phyloP scores from a whole-genome alignment of 805 yeast species.

The Starmerella asiatica region DNA sequence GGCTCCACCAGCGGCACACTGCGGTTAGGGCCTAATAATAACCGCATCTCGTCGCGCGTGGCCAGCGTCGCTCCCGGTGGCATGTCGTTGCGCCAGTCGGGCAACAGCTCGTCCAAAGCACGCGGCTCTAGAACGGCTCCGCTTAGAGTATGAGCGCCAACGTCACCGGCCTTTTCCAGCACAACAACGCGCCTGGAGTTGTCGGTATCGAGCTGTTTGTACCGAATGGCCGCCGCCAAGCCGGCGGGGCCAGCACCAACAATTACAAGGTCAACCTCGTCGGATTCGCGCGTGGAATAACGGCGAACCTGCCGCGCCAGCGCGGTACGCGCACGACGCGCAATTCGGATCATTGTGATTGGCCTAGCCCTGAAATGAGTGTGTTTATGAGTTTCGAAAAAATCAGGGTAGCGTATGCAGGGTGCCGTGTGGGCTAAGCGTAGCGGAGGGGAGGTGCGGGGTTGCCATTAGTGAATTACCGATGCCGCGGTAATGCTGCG shows the following conservation, averaged over 20 bases:
- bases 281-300: slow-evolving; percentile 45
- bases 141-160: slow-evolving; percentile 83
- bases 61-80: slow-evolving; percentile 61
- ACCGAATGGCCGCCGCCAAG: slow-evolving; percentile 76
- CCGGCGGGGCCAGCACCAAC: slow-evolving; percentile 99
- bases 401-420: no score
- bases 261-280: slow-evolving; percentile 83
- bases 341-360: neutral
- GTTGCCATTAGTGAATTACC: no score
- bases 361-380: no score
- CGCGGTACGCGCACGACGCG: neutral
- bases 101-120: slow-evolving; percentile 72
- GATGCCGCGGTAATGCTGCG: no score
- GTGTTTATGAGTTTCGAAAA: no score
- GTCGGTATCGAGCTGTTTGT: slow-evolving; percentile 70
- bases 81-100: slow-evolving; percentile 37
- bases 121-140: slow-evolving; percentile 92
- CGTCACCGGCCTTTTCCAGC: slow-evolving; percentile 80
- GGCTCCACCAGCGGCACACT: slow-evolving; percentile 80
- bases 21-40: slow-evolving; percentile 40
- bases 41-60: slow-evolving; percentile 58
- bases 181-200: slow-evolving; percentile 69
- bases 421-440: no score
- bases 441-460: no score
- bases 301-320: neutral